Conservation (phyloP, 306 rosid species). For the Datisca glomerata region DNA sequence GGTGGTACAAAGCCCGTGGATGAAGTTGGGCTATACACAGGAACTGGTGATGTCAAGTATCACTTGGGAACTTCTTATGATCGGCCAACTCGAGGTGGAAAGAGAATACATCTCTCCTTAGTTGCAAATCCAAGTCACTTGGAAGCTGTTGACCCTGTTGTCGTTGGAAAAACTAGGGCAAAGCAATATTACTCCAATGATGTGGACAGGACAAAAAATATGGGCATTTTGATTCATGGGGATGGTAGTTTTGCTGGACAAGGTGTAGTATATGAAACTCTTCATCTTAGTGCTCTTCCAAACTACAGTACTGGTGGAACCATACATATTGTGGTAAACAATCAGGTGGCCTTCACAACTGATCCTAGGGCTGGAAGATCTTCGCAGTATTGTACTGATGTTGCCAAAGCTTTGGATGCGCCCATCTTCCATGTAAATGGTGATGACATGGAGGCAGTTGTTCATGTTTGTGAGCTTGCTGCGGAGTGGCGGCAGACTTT, state of each 20-base stretch:
- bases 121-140: slow-evolving; percentile 95
- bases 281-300: slow-evolving; percentile 94
- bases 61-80: slow-evolving; percentile 94
- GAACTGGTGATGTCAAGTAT: slow-evolving; percentile 96
- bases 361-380: slow-evolving; percentile 86
- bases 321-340: slow-evolving; percentile 77
- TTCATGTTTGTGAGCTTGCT: slow-evolving; percentile 91
- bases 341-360: slow-evolving; percentile 96
- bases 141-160: slow-evolving; percentile 95
- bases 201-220: slow-evolving; percentile 56
- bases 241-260: slow-evolving; percentile 99
- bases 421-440: slow-evolving; percentile 93
- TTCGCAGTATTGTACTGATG: slow-evolving; percentile 88
- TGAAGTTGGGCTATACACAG: slow-evolving; percentile 84
- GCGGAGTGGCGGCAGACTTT: slow-evolving; percentile 99
- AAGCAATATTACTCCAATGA: slow-evolving; percentile 77
- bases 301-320: slow-evolving; percentile 97
- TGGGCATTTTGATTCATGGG: slow-evolving; percentile 86
- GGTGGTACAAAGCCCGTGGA: slow-evolving; percentile 73
- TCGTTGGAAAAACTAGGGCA: slow-evolving; percentile 90
- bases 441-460: slow-evolving; percentile 96
- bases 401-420: slow-evolving; percentile 83
- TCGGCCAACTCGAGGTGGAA: slow-evolving; percentile 86
- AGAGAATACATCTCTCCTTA: slow-evolving; percentile 71
- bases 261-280: slow-evolving; percentile 92